Percentiles rank a stretch among this genome's conserved stretches.
These are phyloP conservation scores for Neocucurbitaria cava DNA, from an alignment of 2,329 filamentous ascomycete species.

Conservation along the genomic window DNA sequence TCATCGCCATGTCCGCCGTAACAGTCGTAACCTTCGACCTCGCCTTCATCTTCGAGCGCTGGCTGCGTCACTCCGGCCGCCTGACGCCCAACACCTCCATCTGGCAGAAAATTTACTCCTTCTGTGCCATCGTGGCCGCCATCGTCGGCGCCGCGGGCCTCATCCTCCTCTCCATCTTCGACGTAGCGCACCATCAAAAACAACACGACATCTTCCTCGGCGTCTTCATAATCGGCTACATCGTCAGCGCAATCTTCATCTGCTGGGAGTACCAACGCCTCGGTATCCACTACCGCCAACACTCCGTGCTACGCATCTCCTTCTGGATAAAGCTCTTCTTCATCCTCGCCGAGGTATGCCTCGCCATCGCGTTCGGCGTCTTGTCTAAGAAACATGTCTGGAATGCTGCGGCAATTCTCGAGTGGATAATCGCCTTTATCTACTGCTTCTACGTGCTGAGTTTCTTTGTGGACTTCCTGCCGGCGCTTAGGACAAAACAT, in stretches of 20 bases:
- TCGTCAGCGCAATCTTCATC: slow-evolving; percentile 84
- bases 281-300: slow-evolving; percentile 77
- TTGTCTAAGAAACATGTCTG: slow-evolving; percentile 57
- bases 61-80: slow-evolving; percentile 81
- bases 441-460: slow-evolving; percentile 89
- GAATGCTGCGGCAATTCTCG: slow-evolving; percentile 77
- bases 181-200: slow-evolving; percentile 71
- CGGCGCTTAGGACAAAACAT: slow-evolving; percentile 70
- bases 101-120: slow-evolving; percentile 68
- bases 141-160: slow-evolving; percentile 79
- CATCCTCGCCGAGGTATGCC: slow-evolving; percentile 76
- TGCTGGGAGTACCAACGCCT: slow-evolving; percentile 90
- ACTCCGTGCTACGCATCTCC: slow-evolving; percentile 74
- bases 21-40: slow-evolving; percentile 83
- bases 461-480: slow-evolving; percentile 86
- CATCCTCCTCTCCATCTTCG: slow-evolving; percentile 84
- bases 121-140: slow-evolving; percentile 70
- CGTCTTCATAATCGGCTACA: slow-evolving; percentile 85
- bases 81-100: slow-evolving; percentile 75
- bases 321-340: slow-evolving; percentile 91
- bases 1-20: slow-evolving; percentile 73
- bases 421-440: slow-evolving; percentile 80
- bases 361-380: slow-evolving; percentile 76
- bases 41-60: slow-evolving; percentile 81
- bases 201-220: slow-evolving; percentile 79